A percentile compares a stretch with the other conserved stretches of the same genome.
These are phyloP conservation scores for Aschersonia sp. DNA, from an alignment of 2,329 filamentous ascomycete species.

Conservation along the genomic window DNA sequence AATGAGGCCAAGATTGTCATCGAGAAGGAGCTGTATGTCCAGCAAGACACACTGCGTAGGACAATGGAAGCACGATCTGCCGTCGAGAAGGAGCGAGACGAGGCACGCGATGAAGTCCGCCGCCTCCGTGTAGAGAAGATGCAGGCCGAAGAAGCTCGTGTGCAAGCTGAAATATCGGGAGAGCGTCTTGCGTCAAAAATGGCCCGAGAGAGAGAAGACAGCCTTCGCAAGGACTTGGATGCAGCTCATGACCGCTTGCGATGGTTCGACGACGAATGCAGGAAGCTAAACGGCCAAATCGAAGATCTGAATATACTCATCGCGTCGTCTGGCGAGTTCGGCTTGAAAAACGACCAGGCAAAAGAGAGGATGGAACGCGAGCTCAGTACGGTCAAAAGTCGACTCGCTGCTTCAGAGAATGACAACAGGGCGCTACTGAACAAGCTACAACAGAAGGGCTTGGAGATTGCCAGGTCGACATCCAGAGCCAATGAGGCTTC, in stretches of 20 bases:
- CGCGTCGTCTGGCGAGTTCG: conserved; percentile 77
- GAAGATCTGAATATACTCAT: conserved; percentile 80
- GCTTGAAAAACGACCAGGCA: conserved; percentile 78
- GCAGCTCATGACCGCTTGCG: conserved; percentile 61
- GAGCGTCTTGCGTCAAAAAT: conserved; percentile 66
- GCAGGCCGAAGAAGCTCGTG: conserved; percentile 69
- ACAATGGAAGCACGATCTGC: conserved; percentile 67
- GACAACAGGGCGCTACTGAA: conserved; percentile 92
- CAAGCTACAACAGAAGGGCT: conserved; percentile 92
- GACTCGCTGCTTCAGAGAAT: conserved; percentile 83
- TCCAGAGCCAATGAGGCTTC: conserved; percentile 77
- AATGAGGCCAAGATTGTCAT: conserved; percentile 95
- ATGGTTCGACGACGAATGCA: conserved; percentile 67
- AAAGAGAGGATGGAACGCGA: conserved; percentile 90
- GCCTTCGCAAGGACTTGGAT: conserved; percentile 66
- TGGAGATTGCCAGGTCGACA: conserved; percentile 84
- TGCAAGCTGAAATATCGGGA: conserved; percentile 66
- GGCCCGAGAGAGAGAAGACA: conserved; percentile 66
- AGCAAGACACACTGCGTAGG: conserved; percentile 79
- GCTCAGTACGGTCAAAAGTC: conserved; percentile 77
- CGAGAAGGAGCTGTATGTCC: conserved; percentile 92
- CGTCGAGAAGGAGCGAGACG: conserved; percentile 78
- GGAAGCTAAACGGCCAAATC: conserved; percentile 62
- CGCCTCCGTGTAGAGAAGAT: conserved; percentile 70
- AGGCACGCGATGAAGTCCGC: conserved; percentile 74